These are phyloP conservation scores for Verticillium longisporum DNA, from an alignment of 2,329 filamentous ascomycete genomes.

Conservation along the genomic window DNA sequence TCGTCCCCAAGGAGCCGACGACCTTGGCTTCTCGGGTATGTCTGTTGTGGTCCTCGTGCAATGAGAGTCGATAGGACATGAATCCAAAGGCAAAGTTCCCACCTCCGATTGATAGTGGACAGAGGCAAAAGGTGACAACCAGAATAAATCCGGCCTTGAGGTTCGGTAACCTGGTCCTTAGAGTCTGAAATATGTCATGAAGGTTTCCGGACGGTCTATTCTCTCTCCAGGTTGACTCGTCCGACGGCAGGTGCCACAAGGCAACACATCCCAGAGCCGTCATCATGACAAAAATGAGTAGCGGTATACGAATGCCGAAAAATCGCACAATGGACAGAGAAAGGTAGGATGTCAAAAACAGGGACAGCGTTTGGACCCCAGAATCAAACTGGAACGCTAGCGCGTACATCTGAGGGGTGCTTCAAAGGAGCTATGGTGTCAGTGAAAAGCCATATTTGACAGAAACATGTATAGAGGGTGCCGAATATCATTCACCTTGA, in stretches of 20 bases:
- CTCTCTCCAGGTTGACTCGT: neutral
- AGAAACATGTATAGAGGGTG: neutral
- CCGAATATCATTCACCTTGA: neutral
- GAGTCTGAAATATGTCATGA: neutral
- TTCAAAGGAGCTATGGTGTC: neutral
- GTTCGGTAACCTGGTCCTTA: neutral
- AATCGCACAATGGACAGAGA: neutral
- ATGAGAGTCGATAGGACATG: neutral
- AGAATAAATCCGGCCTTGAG: neutral
- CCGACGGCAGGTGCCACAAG: neutral
- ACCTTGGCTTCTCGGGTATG: neutral
- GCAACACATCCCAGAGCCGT: neutral
- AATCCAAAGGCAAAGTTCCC: neutral
- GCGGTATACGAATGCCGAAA: neutral
- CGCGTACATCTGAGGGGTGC: neutral
- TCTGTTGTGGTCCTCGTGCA: neutral
- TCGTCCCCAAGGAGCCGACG: neutral
- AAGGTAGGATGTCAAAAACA: neutral
- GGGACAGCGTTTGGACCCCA: neutral
- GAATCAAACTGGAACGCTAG: neutral
- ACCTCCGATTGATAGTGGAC: neutral
- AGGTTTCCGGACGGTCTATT: neutral
- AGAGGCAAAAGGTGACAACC: neutral
- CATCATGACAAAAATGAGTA: neutral
- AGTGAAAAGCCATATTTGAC: neutral